Evolutionary conservation across 345 rosid genomes (phyloP).

Genomic region (Eucalyptus lansdowneana): DNA sequence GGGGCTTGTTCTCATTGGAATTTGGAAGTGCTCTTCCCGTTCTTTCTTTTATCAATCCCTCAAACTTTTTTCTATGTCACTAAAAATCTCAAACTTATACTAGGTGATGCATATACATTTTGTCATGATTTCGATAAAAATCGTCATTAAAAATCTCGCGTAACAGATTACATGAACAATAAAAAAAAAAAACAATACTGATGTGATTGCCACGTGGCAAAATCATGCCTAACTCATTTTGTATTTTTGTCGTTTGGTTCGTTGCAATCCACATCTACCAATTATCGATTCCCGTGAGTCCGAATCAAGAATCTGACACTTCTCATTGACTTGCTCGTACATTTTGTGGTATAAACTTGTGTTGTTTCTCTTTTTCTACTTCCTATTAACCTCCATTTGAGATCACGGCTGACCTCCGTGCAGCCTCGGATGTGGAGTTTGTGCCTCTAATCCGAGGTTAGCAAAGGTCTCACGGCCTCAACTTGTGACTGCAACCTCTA

Average conservation of each 20-base stretch:
- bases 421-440: not conserved
- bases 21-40: not conserved
- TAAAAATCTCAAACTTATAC: not conserved
- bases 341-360: not conserved
- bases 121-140: not conserved
- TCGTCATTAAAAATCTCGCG: not conserved
- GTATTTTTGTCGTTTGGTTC: not conserved
- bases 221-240: not conserved
- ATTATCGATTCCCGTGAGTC: fast-evolving
- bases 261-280: not conserved
- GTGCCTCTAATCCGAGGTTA: not conserved
- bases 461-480: not conserved
- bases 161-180: not conserved
- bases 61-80: not conserved
- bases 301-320: not conserved
- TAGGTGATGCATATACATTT: not conserved
- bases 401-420: not conserved
- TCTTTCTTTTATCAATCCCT: not conserved
- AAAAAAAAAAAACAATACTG: not conserved
- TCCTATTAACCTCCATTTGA: not conserved
- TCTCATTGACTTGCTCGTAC: not conserved
- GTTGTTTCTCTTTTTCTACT: not conserved
- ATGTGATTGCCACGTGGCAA: not conserved
- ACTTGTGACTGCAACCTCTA: not conserved
- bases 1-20: not conserved